Base-by-base conservation (phyloP, 129 eudicot species). In the Lactuca sativa region DNA sequence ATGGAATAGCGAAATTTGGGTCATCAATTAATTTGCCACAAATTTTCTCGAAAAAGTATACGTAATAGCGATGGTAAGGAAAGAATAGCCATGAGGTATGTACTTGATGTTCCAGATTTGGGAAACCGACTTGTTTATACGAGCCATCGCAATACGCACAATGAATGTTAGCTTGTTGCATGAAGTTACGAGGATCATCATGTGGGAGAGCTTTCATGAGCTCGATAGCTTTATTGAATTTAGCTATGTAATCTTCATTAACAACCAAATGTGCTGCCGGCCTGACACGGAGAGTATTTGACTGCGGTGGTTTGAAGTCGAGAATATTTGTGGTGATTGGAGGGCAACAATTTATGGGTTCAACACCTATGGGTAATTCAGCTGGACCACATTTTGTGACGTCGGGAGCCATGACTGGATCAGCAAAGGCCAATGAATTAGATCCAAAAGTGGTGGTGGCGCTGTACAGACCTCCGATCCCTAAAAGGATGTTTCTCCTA, bases 81-180 rank as follows among this genome's bases (percentile, higher is more conserved):
- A 83, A 86, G 44, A 86, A 86, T 11, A 86, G 75, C 92, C 92
- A 86, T 5, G 86, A 83, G 16, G 47, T 55, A 63, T 86, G 92
- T 16, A 86, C 89, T 72, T 86, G 92, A 31, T 81, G 73, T 30
- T 83, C 89, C 4, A 81, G 69, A 71, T 76, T 58, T 0, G 86
- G 86, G 59, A 80, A 78, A 8, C 88, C 86, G 36, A 74, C 80
- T 73, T 86, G 86, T 31, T 77, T 69, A 25, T 86, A 81, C 1
- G 82, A 84, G 7, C 84, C 84, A 66, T 83, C 81, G 52, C 92
- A 86, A 69, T 86, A 86, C 4, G 92, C 92, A 44, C 92, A 86
- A 82, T 86, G 92, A 64, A 86, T 74, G 4, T 73, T 74, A 0
- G 92, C 89, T 72, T 83, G 92, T 67, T 83, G 86, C 15, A 33